These are phyloP conservation scores for Linum tenue DNA, from an alignment of 345 rosid genomes.

Conservation along the genomic window DNA sequence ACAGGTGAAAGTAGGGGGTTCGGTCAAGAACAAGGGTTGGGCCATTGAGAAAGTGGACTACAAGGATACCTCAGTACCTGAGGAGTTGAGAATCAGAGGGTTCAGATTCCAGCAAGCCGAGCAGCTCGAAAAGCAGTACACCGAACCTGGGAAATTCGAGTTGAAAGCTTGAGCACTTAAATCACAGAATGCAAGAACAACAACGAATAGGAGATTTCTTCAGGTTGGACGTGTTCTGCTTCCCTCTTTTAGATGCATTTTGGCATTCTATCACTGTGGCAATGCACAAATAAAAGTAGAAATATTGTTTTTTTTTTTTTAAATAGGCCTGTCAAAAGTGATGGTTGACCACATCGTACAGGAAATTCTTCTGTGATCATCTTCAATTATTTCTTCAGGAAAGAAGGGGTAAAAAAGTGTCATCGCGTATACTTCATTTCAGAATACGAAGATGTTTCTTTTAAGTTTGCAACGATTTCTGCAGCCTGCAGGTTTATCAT, in stretches of 20 bases:
- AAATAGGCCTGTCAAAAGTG: background rate
- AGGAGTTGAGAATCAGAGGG: conserved; percentile 75
- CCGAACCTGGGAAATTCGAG: conserved; percentile 43
- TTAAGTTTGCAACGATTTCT: too few relatives aligned
- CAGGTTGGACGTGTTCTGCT: background rate
- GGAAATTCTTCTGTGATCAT: background rate
- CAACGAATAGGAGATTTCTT: background rate
- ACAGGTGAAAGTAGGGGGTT: conserved; percentile 64
- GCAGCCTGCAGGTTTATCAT: too few relatives aligned
- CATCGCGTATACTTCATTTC: too few relatives aligned
- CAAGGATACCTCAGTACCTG: conserved; percentile 58
- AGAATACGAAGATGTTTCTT: too few relatives aligned
- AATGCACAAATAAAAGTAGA: conserved; percentile 7
- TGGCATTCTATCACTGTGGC: background rate
- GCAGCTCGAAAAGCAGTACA: conserved; percentile 52
- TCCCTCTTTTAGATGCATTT: background rate
- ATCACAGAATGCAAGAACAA: too few relatives aligned
- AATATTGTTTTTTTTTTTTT: background rate
- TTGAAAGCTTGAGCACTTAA: conserved; percentile 24
- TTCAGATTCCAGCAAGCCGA: conserved; percentile 58
- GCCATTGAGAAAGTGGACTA: conserved; percentile 54
- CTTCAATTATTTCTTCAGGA: too few relatives aligned
- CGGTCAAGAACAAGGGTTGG: conserved; percentile 76
- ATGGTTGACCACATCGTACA: background rate
- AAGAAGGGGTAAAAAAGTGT: too few relatives aligned